These are phyloP conservation scores for Xerocomellus dryophilus DNA, from an alignment of 768 basidiomycete species.

Conservation along the genomic window DNA sequence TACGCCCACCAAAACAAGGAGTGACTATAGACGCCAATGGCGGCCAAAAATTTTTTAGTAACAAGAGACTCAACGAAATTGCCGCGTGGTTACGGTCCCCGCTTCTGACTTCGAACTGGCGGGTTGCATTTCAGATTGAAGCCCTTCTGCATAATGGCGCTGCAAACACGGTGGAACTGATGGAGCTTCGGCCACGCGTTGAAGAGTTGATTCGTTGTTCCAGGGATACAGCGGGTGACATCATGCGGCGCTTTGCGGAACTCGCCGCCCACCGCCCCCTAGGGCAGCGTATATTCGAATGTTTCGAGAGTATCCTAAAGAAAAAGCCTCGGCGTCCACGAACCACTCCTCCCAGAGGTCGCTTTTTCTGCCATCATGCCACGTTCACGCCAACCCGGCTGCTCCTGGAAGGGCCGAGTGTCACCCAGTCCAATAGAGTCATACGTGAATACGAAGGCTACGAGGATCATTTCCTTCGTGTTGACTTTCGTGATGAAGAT, in stretches of 20 bases:
- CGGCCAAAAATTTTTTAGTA: constrained; percentile 48
- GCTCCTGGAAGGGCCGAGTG: constrained; percentile 72
- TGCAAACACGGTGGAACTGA: constrained; percentile 59
- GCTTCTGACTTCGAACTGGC: constrained; percentile 44
- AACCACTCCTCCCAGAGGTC: constrained; percentile 31
- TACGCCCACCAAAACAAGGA: constrained; percentile 35
- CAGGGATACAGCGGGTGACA: constrained; percentile 39
- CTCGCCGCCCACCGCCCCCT: constrained; percentile 44
- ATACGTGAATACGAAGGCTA: constrained; percentile 63
- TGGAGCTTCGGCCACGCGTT: constrained; percentile 43
- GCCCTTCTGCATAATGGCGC: constrained; percentile 60
- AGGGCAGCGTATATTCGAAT: constrained; percentile 42
- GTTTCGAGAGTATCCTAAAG: constrained; percentile 41
- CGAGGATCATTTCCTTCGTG: constrained; percentile 72
- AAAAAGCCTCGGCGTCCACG: constrained; percentile 18
- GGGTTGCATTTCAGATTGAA: constrained; percentile 75
- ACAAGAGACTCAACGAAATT: constrained; percentile 45
- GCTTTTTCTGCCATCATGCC: constrained; percentile 69
- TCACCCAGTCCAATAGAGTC: constrained; percentile 75
- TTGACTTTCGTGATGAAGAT: constrained; percentile 85
- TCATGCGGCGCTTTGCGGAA: constrained; percentile 56
- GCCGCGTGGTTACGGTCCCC: constrained; percentile 43
- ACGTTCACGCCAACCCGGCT: constrained; percentile 75
- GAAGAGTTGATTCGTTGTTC: constrained; percentile 37
- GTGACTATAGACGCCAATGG: constrained; percentile 48